Base-by-base conservation (phyloP, 352 stramenopile genomes). In the Stramenopiles sp. region DNA sequence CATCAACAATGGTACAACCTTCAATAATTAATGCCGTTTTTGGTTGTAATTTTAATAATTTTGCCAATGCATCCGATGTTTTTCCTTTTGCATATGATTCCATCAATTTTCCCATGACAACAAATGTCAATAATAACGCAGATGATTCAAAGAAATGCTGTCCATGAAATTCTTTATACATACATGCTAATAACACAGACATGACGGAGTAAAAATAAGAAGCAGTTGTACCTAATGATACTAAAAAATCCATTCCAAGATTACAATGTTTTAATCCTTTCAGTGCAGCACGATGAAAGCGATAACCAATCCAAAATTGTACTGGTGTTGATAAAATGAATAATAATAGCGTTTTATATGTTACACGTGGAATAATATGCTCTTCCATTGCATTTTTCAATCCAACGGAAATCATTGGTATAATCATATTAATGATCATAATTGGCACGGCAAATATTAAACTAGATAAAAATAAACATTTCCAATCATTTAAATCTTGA, bases 91-190 rank as follows among this genome's bases (percentile, higher is more conserved):
- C 93, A 80, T 94, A 90, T 0, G 89, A 86, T 83, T 98, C 93
- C 73, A 99, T 85, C 82, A 92, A 98, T 84, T 99, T 99, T 74
- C 96, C 96, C 0, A 99, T 78, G 23, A 98, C 86, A 32, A 99
- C 95, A 81, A 99, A 99, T 23, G 93, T 90, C 79, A 99, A 91
- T 30, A 99, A 86, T 86, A 99, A 95, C 0, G 94, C 90, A n/a
- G 92, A 94, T 0, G 95, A 98, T 87, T 99, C 97, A 83, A 99
- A 99, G 85, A 97, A 94, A 81, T 95, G 65, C 13, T 4, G 4
- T 20, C 65, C 65, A 13, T 13, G 4, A 76, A 13, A 13, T 7
- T 33, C 13, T 4, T 4, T 76, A 33, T 13, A 76, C 13, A 76
- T 76, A 1, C 4, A 13, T 1, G 4, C 13, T 13, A 85, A 91